Evolutionary conservation across 2,329 filamentous ascomycete species (phyloP).

Genomic region (Tolypocladium inflatum): DNA sequence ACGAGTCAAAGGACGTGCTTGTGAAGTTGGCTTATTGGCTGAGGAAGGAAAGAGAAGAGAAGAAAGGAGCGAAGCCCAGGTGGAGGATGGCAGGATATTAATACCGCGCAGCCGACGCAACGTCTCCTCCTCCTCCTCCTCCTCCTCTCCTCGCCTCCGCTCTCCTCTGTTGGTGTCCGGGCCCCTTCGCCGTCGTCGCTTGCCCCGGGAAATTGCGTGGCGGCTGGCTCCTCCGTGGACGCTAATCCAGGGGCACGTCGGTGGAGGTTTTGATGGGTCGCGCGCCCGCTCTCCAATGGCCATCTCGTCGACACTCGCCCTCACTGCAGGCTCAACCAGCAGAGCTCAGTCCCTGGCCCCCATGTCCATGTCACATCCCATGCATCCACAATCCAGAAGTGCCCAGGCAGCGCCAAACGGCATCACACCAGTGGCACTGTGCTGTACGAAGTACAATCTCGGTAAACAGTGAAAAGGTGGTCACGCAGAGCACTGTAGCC

Average conservation of each 20-base stretch:
- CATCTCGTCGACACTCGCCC: background rate
- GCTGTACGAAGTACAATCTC: background rate
- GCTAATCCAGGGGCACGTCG: constrained; percentile 8
- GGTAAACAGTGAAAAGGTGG: background rate
- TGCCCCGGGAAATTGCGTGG: constrained; percentile 13
- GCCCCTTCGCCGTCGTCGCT: background rate
- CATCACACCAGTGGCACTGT: background rate
- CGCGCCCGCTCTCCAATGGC: background rate
- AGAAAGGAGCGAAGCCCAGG: constrained; percentile 7
- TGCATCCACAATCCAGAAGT: background rate
- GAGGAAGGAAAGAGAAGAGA: constrained; percentile 22
- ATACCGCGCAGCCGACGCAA: constrained; percentile 19
- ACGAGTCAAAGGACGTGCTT: constrained; percentile 30
- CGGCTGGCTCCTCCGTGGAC: constrained; percentile 3
- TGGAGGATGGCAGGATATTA: constrained; percentile 35
- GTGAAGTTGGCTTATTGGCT: constrained; percentile 34
- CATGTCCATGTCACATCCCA: background rate
- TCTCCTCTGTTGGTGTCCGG: background rate
- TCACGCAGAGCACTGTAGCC: background rate
- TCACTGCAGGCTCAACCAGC: background rate
- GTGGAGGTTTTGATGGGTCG: constrained; percentile 5
- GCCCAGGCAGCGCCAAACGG: background rate
- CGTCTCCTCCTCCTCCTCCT: background rate
- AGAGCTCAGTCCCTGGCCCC: background rate
- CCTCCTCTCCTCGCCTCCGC: background rate